Evolutionary conservation across 805 yeast genomes (phyloP).

Genomic region (Candida mattraensis): DNA sequence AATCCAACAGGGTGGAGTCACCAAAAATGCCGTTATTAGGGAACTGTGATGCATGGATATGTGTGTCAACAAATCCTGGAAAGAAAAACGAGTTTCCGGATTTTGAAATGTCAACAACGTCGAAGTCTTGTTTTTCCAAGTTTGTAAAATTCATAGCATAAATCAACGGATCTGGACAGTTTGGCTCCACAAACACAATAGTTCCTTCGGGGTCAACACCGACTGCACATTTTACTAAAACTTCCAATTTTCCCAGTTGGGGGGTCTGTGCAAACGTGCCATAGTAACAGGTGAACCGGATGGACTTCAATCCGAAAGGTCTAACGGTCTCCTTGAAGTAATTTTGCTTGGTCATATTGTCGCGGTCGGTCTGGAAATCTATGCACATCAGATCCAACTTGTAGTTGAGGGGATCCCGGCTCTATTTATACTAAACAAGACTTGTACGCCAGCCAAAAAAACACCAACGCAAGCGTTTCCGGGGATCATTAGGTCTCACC

Average conservation of each 20-base stretch:
- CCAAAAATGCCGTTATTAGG: conserved; percentile 86
- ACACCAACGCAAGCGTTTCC: too few relatives aligned
- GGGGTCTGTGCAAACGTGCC: conserved; percentile 82
- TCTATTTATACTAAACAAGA: too few relatives aligned
- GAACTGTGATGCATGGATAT: conserved; percentile 82
- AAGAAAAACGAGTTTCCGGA: conserved; percentile 58
- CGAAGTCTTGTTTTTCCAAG: conserved; percentile 24
- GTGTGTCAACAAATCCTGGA: conserved; percentile 84
- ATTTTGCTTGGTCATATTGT: too few relatives aligned
- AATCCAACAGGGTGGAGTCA: conserved; percentile 78
- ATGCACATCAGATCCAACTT: too few relatives aligned
- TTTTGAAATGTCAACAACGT: conserved; percentile 35
- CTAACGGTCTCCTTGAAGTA: too few relatives aligned
- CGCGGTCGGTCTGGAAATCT: too few relatives aligned
- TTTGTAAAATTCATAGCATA: conserved; percentile 13
- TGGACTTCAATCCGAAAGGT: conserved; percentile 18
- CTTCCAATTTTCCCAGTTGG: conserved; percentile 51
- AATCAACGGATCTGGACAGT: conserved; percentile 17
- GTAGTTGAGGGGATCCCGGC: too few relatives aligned
- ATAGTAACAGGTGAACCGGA: conserved; percentile 45
- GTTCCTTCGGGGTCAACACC: conserved; percentile 63
- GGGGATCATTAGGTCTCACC: neutral
- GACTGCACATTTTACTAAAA: conserved; percentile 53
- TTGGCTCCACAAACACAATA: conserved; percentile 39
- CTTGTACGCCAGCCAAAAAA: too few relatives aligned